Evolutionary conservation across 805 yeast species (phyloP), one percentile per base, ranked within the genome.

Genomic region (Spencermartinsiella europaea): DNA sequence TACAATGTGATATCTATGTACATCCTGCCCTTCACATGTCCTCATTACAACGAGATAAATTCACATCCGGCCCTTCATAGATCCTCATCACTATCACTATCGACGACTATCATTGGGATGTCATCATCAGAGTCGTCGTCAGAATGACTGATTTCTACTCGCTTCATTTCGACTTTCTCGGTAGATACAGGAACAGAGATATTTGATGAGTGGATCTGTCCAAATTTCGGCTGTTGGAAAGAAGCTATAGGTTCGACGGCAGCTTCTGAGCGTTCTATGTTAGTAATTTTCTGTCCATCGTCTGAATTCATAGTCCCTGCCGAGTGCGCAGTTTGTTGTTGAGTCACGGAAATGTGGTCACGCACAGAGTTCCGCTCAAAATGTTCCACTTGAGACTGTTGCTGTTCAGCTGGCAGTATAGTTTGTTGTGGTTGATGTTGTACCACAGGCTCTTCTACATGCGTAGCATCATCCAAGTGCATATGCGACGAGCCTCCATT

Each of bases 71-170:
- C n/a, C n/a, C n/a, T n/a, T n/a, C n/a, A n/a, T 35, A 34, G 28
- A 4, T 50, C 54, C 15, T 50, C 49, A 12, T 73, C 77, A 42
- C 70, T 76, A 25, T 64, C 76, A 40, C 72, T 59, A 38, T 69
- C 73, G 5, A 72, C 51, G 7, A 56, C 70, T 44, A 72, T 65
- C 14, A 61, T 65, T 4, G 82, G 82, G 45, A 77, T 74, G 50
- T 76, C 81, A 39, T 77, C 81, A 3, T 38, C 51, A 25, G 47
- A 37, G 20, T 37, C 46, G 19, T 37, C 42, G 27, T 42, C 38
- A 25, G 31, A 25, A 25, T 25, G 10, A 25, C 7, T 12, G 10
- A 25, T 12, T 25, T 25, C 31, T 7, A 25, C 31, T 7, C 31
- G 31, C 12, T 12, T 7, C 7, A 25, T 25, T 7, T 25, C 31